Evolutionary conservation across 495 filamentous ascomycete species (phyloP), one percentile per base, ranked within the genome.

Genomic region (Neurospora discreta): DNA sequence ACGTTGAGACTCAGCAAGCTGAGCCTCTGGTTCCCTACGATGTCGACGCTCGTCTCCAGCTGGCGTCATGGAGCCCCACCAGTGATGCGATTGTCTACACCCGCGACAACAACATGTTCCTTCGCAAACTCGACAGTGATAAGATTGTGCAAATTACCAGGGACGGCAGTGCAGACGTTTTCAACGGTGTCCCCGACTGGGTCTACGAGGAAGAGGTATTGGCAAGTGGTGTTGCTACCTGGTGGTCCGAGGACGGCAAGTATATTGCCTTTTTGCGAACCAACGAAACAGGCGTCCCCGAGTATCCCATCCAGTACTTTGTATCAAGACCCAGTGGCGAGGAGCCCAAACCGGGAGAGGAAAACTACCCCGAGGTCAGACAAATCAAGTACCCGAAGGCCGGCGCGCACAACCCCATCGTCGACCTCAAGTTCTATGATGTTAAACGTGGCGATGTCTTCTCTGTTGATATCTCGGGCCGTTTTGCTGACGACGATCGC

Each of bases 161-260:
- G 73, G 94, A 98, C 79, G 95, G 95, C 44, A 91, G 94, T 1
- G 80, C 85, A 3, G 88, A 98, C 72, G 87, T 95, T 18, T 98
- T 99, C 84, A 96, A 98, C 76, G 95, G 95, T 26, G 89, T 97
- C n/a, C 95, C 95, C 0, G 95, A 99, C 80, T 99, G 95, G 95
- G 95, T 99, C 0, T 99, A 98, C 75, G 95, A 99, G 78, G 95
- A 99, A 78, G 95, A 99, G 80, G 94, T 99, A 7, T 91, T 98
- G 74, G 74, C 82, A 2, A 89, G 88, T 3, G 91, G 92, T 75
- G 93, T 87, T 68, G 96, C 90, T 8, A 94, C 94, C 1, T 98
- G 95, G 95, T 98, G 93, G 93, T 93, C 93, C 23, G 86, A 89
- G 33, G 93, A 94, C 78, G 95, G 93, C 23, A 90, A 91, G 69